Base-by-base conservation (phyloP, 164 flowering plant genomes). In the Stephania japonica region DNA sequence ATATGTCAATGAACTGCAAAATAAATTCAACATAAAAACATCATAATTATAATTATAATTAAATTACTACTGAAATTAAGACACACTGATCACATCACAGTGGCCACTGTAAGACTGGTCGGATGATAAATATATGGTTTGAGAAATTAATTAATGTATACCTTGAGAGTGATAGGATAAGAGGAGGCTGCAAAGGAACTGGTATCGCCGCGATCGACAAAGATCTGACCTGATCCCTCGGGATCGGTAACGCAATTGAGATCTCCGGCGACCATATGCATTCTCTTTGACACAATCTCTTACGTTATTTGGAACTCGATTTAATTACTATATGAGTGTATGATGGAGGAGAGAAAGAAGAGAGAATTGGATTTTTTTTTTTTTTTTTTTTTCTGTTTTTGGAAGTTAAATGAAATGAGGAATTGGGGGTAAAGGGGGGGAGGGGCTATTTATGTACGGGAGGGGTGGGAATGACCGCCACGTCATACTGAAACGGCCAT, bases 1-100 rank as follows among this genome's bases (percentile, higher is more conserved):
- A 72, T 9, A 92, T 76, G 78, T 90, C 95, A 27, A 86, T 70
- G 43, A 92, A 92, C 97, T 92, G 90, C 77, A 68, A 66, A 42
- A 75, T 43, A 18, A 18, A 74, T 68, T 43, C 4, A 14, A 25
- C 10, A 4, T 69, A n/a, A n/a, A n/a, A n/a, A n/a, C n/a, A n/a
- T n/a, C n/a, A n/a, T n/a, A n/a, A n/a, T n/a, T n/a, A n/a, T n/a
- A n/a, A n/a, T n/a, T n/a, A n/a, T n/a, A n/a, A n/a, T n/a, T n/a
- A n/a, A n/a, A n/a, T n/a, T n/a, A n/a, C n/a, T n/a, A n/a, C n/a
- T n/a, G n/a, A n/a, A n/a, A n/a, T n/a, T n/a, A n/a, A n/a, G n/a
- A n/a, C n/a, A n/a, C n/a, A n/a, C n/a, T n/a, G n/a, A n/a, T n/a
- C n/a, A n/a, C n/a, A n/a, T n/a, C n/a, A n/a, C n/a, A n/a, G n/a